phyloP scores from a whole-genome alignment of 148 eudicot species.

The Nyssa sinensis region DNA sequence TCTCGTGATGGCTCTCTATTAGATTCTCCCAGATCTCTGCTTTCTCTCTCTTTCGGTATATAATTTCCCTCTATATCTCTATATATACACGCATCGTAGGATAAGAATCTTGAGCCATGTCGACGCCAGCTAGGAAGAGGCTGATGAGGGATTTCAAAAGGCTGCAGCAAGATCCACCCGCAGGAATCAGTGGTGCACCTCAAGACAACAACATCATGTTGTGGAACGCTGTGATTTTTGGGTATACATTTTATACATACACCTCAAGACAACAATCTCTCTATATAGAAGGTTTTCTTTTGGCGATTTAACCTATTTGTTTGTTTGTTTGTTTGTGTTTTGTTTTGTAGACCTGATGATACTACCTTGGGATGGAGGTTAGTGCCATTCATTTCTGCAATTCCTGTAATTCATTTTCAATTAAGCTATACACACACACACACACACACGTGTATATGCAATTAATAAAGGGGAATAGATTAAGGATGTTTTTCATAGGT shows the following conservation, averaged over 20 bases:
- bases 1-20: not conserved
- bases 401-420: not conserved
- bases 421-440: not conserved
- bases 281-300: too few relatives aligned
- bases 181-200: slow-evolving; percentile 54
- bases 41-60: not conserved
- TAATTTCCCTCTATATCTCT: not conserved
- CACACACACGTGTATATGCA: not conserved
- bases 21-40: slow-evolving; percentile 22
- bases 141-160: slow-evolving; percentile 56
- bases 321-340: not conserved
- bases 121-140: slow-evolving; percentile 42
- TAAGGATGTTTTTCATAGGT: not conserved
- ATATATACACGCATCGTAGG: not conserved
- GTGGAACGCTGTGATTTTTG: slow-evolving; percentile 53
- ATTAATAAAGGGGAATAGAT: too few relatives aligned
- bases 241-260: slow-evolving; percentile 8
- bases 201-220: slow-evolving; percentile 51
- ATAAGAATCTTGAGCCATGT: slow-evolving; percentile 10
- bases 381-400: not conserved
- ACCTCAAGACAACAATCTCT: too few relatives aligned
- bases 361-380: slow-evolving; percentile 59
- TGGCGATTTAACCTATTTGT: slow-evolving; percentile 3
- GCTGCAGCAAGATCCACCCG: slow-evolving; percentile 55
- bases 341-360: slow-evolving; percentile 41